Conservation (phyloP, 192 early-diverging fungal species). For the Coemansia sp. region DNA sequence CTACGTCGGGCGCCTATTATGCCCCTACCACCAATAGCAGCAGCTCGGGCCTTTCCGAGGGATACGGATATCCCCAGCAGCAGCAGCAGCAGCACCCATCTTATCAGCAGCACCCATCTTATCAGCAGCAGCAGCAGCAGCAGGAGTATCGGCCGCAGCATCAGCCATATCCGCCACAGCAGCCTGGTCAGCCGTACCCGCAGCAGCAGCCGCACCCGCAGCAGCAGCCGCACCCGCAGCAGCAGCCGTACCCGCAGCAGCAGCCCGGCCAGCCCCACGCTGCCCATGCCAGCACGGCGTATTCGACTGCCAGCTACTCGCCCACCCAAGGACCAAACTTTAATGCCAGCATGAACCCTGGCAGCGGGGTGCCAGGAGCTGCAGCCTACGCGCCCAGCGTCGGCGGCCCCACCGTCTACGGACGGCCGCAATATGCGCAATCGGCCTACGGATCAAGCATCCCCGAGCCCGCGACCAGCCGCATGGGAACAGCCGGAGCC, state of each 20-base stretch:
- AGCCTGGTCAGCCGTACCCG: not conserved
- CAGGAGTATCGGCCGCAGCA: slow-evolving; percentile 1
- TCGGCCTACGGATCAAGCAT: slow-evolving; percentile 4
- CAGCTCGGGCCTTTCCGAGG: slow-evolving; percentile 4
- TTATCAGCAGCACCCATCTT: slow-evolving; percentile 3
- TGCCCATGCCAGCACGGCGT: slow-evolving; percentile 4
- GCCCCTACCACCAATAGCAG: slow-evolving; percentile 15
- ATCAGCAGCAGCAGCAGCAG: slow-evolving; percentile 9
- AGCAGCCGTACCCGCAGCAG: not conserved
- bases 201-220: slow-evolving; percentile 1
- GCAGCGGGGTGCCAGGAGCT: not conserved
- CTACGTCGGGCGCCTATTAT: slow-evolving; percentile 12
- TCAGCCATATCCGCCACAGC: slow-evolving; percentile 5
- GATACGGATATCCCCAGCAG: slow-evolving; percentile 8
- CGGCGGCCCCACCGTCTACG: slow-evolving; percentile 10
- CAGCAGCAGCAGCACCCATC: slow-evolving; percentile 4
- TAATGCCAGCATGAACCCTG: not conserved
- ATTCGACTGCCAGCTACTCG: slow-evolving; percentile 11
- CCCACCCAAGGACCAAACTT: slow-evolving; percentile 7
- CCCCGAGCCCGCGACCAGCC: slow-evolving; percentile 1
- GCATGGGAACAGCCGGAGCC: slow-evolving; percentile 30
- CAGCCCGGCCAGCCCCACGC: slow-evolving; percentile 1
- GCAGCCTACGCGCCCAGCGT: slow-evolving; percentile 16
- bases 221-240: not conserved
- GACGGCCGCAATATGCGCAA: slow-evolving; percentile 8